Conservation (phyloP, 129 eudicot species). For the Deinandra increscens region DNA sequence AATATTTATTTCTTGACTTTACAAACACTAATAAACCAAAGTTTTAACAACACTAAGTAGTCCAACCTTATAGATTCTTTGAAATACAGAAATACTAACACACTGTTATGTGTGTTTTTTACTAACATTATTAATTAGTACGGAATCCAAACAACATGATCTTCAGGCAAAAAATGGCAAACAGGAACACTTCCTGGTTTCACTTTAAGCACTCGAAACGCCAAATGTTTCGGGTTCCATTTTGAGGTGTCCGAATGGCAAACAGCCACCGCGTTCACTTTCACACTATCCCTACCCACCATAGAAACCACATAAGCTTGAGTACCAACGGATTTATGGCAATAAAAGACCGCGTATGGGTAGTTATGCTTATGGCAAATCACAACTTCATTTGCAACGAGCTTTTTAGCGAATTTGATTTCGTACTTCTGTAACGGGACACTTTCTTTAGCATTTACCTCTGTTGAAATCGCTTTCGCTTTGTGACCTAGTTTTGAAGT, state of each 20-base stretch:
- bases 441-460: constrained; percentile 20
- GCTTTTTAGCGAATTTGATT: constrained; percentile 18
- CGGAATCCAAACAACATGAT: constrained; percentile 53
- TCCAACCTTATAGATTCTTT: too few relatives aligned
- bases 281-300: constrained; percentile 35
- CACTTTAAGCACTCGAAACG: constrained; percentile 52
- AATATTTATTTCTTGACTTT: too few relatives aligned
- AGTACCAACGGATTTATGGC: constrained; percentile 36
- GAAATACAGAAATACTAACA: too few relatives aligned
- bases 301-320: constrained; percentile 35
- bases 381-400: constrained; percentile 25
- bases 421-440: constrained; percentile 24
- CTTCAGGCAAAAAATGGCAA: constrained; percentile 61
- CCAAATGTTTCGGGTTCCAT: constrained; percentile 55
- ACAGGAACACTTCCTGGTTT: constrained; percentile 51
- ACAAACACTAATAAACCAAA: too few relatives aligned
- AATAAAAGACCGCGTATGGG: constrained; percentile 48
- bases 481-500: constrained; percentile 39
- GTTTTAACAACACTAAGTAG: too few relatives aligned
- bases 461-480: constrained; percentile 44
- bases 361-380: constrained; percentile 54
- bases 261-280: constrained; percentile 43
- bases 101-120: neutral
- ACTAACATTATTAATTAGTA: neutral
- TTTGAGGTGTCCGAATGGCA: constrained; percentile 50